Conservation (phyloP, 73 alveolate species). For the Stentor coeruleus region DNA sequence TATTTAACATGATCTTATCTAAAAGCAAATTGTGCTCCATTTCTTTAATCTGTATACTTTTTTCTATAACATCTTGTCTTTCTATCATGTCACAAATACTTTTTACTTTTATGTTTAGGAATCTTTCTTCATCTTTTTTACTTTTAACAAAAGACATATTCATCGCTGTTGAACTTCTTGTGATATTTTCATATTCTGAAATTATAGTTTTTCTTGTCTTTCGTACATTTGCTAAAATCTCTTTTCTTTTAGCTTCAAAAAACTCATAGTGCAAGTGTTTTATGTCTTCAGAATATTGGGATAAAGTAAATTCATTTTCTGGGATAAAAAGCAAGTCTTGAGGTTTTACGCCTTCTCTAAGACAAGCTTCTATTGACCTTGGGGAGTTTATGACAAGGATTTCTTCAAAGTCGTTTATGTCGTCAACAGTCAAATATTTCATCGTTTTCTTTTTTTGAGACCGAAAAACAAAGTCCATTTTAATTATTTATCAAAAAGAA, state of each 20-base stretch:
- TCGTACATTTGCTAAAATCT: background rate
- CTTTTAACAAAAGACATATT: background rate
- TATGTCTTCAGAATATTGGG: background rate
- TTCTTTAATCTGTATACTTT: background rate
- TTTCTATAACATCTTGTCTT: background rate
- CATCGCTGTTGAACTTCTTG: background rate
- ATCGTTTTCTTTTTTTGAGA: too few relatives aligned
- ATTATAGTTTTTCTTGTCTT: background rate
- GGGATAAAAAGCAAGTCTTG: conserved; percentile 18
- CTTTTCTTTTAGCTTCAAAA: conserved; percentile 12
- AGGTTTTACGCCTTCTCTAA: background rate
- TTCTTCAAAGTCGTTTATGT: background rate
- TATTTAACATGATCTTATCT: background rate
- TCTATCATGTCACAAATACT: background rate
- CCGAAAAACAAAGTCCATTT: too few relatives aligned
- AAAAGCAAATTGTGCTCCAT: background rate
- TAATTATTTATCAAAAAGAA: too few relatives aligned
- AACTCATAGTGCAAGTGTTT: conserved; percentile 18
- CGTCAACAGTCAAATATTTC: conserved; percentile 5
- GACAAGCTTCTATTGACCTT: conserved; percentile 14
- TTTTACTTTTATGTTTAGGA: background rate
- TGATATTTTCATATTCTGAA: background rate
- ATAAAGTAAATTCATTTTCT: background rate
- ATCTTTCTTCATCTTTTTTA: background rate
- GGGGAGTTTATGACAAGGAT: background rate